Base-by-base conservation (phyloP, 371 early-diverging fungal genomes). In the Mortierella sp. region DNA sequence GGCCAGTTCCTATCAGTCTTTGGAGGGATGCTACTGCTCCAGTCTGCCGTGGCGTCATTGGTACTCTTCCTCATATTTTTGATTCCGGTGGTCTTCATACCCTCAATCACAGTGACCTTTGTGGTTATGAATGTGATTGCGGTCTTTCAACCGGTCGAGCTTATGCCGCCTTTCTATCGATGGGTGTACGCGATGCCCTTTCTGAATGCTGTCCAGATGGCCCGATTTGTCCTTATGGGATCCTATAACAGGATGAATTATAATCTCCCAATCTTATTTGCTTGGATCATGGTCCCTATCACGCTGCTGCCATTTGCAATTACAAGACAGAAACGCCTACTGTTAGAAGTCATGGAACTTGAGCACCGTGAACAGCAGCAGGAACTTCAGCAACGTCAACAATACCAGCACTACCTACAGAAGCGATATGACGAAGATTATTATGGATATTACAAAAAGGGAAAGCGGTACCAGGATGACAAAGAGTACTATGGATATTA, bases 121-220 rank as follows among this genome's bases (percentile, higher is more conserved):
- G 74, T 74, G 51, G 64, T 74, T 23, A 74, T 74, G 74, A 74
- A 74, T 44, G 68, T 74, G 45, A 74, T 74, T 60, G 74, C 74
- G 0, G 61, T 74, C 23, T 74, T 74, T 29, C 58, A 68, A 26
- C 64, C 74, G 0, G 74, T 74, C 15, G 74, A 74, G 45, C 11
- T 74, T 56, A 74, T 74, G 74, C 74, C 74, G 12, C 5, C n/a
- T 2, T 74, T 74, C 50, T 74, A 68, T 30, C 64, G 61, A 14
- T 74, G 74, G 74, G 64, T 53, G 12, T 68, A 74, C 26, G 74
- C 74, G 50, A 74, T 74, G 74, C 74, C 74, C 23, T 74, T 74
- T 60, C 60, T 74, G 56, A 74, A 74, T 16, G 74, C 68, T 4
- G 74, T 74, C 56, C 74, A 74, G 57, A 64, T 74, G 45, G 68